Conservation (phyloP, 1,284 basidiomycete species). For the Marasmius sp. region DNA sequence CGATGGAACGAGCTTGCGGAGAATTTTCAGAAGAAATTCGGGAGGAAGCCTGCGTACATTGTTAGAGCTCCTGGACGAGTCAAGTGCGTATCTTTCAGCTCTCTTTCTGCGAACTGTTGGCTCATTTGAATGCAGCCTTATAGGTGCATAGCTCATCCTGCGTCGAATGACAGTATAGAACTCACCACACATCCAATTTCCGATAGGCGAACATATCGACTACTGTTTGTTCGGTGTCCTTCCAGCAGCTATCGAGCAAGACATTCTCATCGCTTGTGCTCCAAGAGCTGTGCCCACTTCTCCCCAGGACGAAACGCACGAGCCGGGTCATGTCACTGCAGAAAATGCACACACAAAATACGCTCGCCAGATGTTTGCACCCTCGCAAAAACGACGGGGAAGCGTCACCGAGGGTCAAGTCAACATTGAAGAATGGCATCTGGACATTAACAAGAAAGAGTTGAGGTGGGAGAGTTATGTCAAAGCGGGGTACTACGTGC, state of each 20-base stretch:
- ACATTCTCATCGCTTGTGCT: slow-evolving; percentile 83
- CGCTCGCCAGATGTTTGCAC: slow-evolving; percentile 54
- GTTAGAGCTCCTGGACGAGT: slow-evolving; percentile 84
- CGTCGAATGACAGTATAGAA: not conserved
- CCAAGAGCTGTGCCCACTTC: slow-evolving; percentile 34
- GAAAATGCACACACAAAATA: slow-evolving; percentile 71
- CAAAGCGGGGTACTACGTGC: slow-evolving; percentile 78
- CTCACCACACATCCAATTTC: slow-evolving; percentile 3
- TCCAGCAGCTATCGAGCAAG: slow-evolving; percentile 82
- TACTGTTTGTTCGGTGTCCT: slow-evolving; percentile 81
- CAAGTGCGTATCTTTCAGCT: slow-evolving; percentile 53
- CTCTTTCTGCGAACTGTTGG: not conserved
- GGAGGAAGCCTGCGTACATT: slow-evolving; percentile 67
- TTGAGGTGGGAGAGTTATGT: slow-evolving; percentile 86
- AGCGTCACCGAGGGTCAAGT: slow-evolving; percentile 37
- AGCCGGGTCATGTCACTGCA: slow-evolving; percentile 52
- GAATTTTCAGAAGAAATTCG: slow-evolving; percentile 67
- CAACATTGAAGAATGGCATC: slow-evolving; percentile 58
- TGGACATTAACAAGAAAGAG: slow-evolving; percentile 71
- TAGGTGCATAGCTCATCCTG: slow-evolving; percentile 26
- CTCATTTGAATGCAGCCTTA: slow-evolving; percentile 26
- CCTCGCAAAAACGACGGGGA: slow-evolving; percentile 30
- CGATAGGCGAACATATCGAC: slow-evolving; percentile 84
- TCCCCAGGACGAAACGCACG: slow-evolving; percentile 22
- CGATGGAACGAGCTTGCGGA: slow-evolving; percentile 67